These are phyloP conservation scores for Schizonepeta tenuifolia DNA, from an alignment of 257 asterid species.

Conservation along the genomic window DNA sequence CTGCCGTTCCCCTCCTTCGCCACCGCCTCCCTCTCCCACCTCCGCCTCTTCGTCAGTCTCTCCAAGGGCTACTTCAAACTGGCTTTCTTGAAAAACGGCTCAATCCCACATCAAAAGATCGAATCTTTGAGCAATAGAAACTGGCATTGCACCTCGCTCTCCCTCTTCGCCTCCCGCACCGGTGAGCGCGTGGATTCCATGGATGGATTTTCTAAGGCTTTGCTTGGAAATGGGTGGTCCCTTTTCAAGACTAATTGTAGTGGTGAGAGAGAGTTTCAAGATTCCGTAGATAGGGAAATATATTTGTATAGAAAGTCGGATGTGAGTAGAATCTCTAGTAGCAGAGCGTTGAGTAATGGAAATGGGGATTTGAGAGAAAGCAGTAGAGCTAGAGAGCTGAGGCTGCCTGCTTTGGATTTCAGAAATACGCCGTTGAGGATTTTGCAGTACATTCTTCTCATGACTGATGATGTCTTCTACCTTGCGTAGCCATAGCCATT, in stretches of 20 bases:
- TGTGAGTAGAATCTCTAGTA: constrained; percentile 36
- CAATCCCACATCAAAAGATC: constrained; percentile 39
- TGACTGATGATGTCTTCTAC: constrained; percentile 67
- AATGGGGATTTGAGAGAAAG: constrained; percentile 42
- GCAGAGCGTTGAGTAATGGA: constrained; percentile 10
- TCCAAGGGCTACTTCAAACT: constrained; percentile 64
- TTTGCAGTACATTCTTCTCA: constrained; percentile 67
- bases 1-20: constrained; percentile 68
- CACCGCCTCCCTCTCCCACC: constrained; percentile 56
- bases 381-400: constrained; percentile 63
- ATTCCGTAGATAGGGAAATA: constrained; percentile 27
- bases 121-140: constrained; percentile 52
- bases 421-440: constrained; percentile 61
- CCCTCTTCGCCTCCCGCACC: constrained; percentile 37
- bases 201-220: constrained; percentile 58
- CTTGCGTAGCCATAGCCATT: constrained; percentile 48
- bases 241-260: constrained; percentile 47
- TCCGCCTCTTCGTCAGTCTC: constrained; percentile 57
- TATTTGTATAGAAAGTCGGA: constrained; percentile 56
- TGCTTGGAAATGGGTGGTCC: constrained; percentile 71
- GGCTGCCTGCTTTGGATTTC: constrained; percentile 60
- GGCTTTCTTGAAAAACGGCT: constrained; percentile 47
- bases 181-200: constrained; percentile 50
- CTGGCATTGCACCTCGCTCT: constrained; percentile 54
- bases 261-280: constrained; percentile 24